phyloP scores from a whole-genome alignment of 345 rosid species.

The Heritiera littoralis region DNA sequence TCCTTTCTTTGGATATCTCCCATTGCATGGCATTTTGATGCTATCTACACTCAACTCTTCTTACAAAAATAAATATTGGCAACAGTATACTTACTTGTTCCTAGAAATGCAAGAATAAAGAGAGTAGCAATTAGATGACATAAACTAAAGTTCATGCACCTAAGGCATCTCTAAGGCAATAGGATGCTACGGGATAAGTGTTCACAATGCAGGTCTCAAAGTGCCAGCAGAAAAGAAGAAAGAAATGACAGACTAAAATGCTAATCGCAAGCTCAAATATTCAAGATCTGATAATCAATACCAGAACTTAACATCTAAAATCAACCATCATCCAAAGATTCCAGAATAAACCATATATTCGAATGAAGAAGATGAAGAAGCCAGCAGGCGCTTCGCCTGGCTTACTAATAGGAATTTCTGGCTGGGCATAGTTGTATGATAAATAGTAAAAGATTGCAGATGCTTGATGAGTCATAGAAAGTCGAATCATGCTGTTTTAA shows the following conservation, averaged over 20 bases:
- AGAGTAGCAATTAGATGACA: neutral
- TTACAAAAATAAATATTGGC: neutral
- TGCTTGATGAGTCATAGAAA: neutral
- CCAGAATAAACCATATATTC: neutral
- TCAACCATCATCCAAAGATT: neutral
- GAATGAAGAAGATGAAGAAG: neutral
- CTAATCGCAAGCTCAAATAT: no score
- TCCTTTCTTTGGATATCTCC: neutral
- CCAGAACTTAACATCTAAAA: neutral
- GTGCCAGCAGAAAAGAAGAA: neutral
- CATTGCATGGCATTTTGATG: neutral
- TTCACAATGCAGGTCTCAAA: neutral
- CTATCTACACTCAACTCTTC: neutral
- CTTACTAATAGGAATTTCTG: neutral
- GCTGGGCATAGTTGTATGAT: neutral
- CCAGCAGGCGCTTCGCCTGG: neutral
- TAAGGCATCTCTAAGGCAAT: neutral
- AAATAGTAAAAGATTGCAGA: neutral
- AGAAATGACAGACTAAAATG: neutral
- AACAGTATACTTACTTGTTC: neutral
- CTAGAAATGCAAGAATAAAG: neutral
- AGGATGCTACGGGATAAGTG: neutral
- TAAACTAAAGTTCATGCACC: neutral
- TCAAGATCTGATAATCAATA: neutral
- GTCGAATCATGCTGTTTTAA: constrained; percentile 4